Conservation (phyloP, 352 stramenopile species). For the Globisporangium lucens region DNA sequence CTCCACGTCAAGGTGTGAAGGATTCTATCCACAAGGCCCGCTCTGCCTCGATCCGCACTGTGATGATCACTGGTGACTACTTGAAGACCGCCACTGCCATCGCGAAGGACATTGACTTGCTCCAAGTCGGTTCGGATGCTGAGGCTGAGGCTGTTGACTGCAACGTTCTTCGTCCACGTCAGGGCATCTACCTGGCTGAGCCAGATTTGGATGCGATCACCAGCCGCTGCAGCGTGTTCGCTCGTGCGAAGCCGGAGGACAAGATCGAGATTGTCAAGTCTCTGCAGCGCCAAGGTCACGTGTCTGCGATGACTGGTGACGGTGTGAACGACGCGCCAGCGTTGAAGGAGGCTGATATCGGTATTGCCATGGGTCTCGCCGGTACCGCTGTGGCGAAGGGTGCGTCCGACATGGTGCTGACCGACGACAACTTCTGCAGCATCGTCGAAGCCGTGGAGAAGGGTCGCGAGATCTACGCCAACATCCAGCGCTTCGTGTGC, state of each 20-base stretch:
- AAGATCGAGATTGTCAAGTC: conserved; percentile 96
- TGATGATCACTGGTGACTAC: conserved; percentile 95
- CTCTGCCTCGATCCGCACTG: conserved; percentile 54
- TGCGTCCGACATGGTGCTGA: conserved; percentile 96
- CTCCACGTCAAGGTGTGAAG: conserved; percentile 51
- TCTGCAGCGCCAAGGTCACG: conserved; percentile 78
- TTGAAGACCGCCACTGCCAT: conserved; percentile 94
- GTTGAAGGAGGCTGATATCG: conserved; percentile 95
- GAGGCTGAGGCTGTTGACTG: conserved; percentile 66
- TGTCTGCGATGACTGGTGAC: conserved; percentile 97
- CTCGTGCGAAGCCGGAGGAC: conserved; percentile 92
- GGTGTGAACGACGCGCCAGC: conserved; percentile 98
- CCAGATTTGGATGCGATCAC: conserved; percentile 87
- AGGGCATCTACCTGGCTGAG: conserved; percentile 47
- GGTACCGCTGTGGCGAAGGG: conserved; percentile 97
- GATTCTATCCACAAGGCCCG: conserved; percentile 54
- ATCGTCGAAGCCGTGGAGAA: conserved; percentile 96
- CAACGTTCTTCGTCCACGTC: conserved; percentile 41
- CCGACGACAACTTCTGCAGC: conserved; percentile 97
- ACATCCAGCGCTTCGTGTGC: conserved; percentile 97
- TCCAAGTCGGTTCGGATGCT: conserved; percentile 44
- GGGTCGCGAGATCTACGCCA: conserved; percentile 96
- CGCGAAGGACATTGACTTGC: conserved; percentile 88
- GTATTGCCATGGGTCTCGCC: conserved; percentile 96
- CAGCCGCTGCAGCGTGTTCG: conserved; percentile 86